Evolutionary conservation across 2,329 filamentous ascomycete species (phyloP), one percentile per base, ranked within the genome.

Genomic region (Colletotrichum tabaci): DNA sequence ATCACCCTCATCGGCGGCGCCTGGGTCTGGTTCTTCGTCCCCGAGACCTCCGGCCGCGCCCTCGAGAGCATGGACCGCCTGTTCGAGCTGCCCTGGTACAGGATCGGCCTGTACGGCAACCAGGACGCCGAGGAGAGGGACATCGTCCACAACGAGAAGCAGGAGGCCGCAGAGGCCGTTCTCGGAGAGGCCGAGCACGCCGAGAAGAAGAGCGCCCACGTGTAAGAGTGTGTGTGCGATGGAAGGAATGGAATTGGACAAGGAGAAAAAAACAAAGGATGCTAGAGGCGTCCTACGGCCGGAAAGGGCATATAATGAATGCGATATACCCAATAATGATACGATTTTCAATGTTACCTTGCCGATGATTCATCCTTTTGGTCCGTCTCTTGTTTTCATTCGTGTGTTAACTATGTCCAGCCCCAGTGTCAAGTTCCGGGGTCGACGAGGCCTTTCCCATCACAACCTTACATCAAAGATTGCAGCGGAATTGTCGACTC

Each of bases 11-110:
- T 94, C 5, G 93, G 93, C 38, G 89, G 91, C 4, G 42, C 87
- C 3, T 95, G 92, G 91, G 92, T 92, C 4, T 93, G 87, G 85
- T 88, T 94, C 80, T 92, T 87, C 73, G 87, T 95, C 1, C 93
- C 93, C 0, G 93, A 95, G 84, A 93, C 92, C 0, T 87, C 88
- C 0, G 92, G 92, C 0, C 84, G 87, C n/a, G 84, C 83, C 61
- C 84, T 93, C 9, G 91, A 93, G 83, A 89, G 86, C 74, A 93
- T 95, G 88, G 92, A 95, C 77, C 84, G 86, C 35, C 84, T 95
- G 74, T 95, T 95, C 77, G 88, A 87, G 61, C 84, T 94, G 60
- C 91, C 91, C 0, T 95, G 93, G 93, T 90, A 93, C 80, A 87
- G 88, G 80, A 94, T 96, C 74, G 93, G 93, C 42, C 82, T 84